Evolutionary conservation across 768 basidiomycete species (phyloP), one percentile per base, ranked within the genome.

Genomic region (Russula ochroleuca): DNA sequence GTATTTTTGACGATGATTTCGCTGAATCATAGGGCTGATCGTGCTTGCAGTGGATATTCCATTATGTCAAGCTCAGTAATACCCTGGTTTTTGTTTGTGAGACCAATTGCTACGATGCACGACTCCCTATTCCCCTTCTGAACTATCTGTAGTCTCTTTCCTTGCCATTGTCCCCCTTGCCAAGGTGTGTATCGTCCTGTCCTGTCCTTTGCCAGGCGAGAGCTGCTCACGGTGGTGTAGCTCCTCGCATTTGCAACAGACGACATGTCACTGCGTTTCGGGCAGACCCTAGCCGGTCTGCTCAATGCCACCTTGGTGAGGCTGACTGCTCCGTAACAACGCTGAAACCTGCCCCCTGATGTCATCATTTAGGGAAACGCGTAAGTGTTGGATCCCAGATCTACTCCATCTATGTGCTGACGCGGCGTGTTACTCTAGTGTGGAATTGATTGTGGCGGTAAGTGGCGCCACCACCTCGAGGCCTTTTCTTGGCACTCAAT

Each of bases 221-320:
- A 38, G 1, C 33, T 8, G 8, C 37, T 64, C 14, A 67, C 65
- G 21, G 70, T 35, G 10, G 19, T 54, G 43, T 52, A 90, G 87
- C 74, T 93, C 5, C 79, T 94, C 2, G 87, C 86, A 1, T 93
- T 92, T 70, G 90, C 90, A 1, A 94, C 92, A 0, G 92, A 94
- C 63, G 90, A 94, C 67, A 68, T 94, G 19, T 89, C 92, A 3
- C 70, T 92, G 60, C 84, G 91, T 35, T 85, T 93, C 1, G 92
- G 92, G 1, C 87, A 90, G 73, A 91, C 91, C 2, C 75, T 92
- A 13, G 90, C 91, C 3, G 92, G 92, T 43, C 80, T 94, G 2
- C 72, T 94, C 60, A 94, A 94, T 74, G 92, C 92, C 23, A 94
- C 92, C 15, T 76, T 92, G 67, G 88, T 91, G 66, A 62, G 72